Base-by-base conservation (phyloP, 2,329 filamentous ascomycete genomes). In the Dryadomyces quercus-mongolicae region DNA sequence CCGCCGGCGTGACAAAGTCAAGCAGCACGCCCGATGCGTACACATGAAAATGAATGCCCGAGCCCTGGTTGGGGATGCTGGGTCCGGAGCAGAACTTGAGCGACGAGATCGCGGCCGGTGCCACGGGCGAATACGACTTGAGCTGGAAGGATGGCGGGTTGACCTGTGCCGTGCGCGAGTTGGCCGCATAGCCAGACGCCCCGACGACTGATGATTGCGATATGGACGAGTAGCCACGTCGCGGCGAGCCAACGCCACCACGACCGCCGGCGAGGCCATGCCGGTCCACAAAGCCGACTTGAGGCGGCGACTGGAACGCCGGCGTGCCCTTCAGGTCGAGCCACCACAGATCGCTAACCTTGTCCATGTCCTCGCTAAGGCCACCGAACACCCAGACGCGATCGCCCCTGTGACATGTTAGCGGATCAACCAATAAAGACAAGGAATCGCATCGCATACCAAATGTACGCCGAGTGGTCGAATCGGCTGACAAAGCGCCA, bases 341-440 rank as follows among this genome's bases (percentile, higher is more conserved):
- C 91, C 93, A 98, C 87, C 90, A 96, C 46, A 98, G 79, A 67
- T 98, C 93, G 56, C 89, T 92, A 58, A 87, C 89, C 63, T 95
- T 92, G 71, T 97, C 91, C 89, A 97, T 95, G 61, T 96, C 91
- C 62, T 93, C 88, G 58, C 89, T 93, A 51, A 98, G 76, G 2
- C 93, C 93, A 43, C 93, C 93, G 68, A 95, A 96, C 7, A 97
- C 90, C 92, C 92, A 98, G 38, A 98, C 84, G 46, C 89, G 82
- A 58, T 93, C 91, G 54, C 86, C 76, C 78, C 70, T 69, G 31
- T 4, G 1, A 38, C 18, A 16, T 8, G n/a, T n/a, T n/a, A n/a
- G n/a, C n/a, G 8, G 10, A 13, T 40, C 13, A 43, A 38, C 59
- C 22, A 34, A 57, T 49, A 49, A 36, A 20, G 12, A 5, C 12